A percentile compares a stretch with the other conserved stretches of the same genome.
These are phyloP conservation scores for Sarocladium strictum DNA, from an alignment of 2,329 filamentous ascomycete species.

Conservation along the genomic window DNA sequence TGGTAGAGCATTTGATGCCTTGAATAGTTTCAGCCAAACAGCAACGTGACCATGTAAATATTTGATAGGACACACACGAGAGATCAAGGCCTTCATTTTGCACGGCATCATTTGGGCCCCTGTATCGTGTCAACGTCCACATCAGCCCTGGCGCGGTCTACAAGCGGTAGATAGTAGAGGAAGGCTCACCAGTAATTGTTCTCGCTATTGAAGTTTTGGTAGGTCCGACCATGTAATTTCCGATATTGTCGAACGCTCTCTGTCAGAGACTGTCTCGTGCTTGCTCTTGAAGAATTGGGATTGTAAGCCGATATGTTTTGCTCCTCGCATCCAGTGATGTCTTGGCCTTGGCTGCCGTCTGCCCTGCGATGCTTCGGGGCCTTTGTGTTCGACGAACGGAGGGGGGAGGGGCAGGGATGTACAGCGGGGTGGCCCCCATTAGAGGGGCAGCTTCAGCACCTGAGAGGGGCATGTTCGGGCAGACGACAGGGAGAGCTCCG, in stretches of 20 bases:
- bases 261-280: conserved; percentile 1
- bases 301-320: neutral
- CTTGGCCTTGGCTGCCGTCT: neutral
- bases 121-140: neutral
- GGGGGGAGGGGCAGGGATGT: neutral
- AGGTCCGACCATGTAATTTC: conserved; percentile 23
- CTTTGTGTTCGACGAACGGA: neutral
- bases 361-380: neutral
- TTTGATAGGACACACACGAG: conserved; percentile 10
- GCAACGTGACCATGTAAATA: neutral
- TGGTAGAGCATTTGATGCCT: conserved; percentile 20
- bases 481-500: neutral
- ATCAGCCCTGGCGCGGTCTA: too few relatives aligned
- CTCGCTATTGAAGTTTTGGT: conserved; percentile 19
- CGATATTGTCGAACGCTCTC: conserved; percentile 22
- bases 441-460: neutral
- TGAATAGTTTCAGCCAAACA: neutral
- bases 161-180: neutral
- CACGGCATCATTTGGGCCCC: conserved; percentile 22
- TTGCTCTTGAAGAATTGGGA: neutral
- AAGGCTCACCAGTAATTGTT: conserved; percentile 15
- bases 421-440: too few relatives aligned
- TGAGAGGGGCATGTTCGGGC: neutral
- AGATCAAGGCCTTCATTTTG: conserved; percentile 21
- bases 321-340: neutral